Evolutionary conservation across 257 asterid genomes (phyloP), one percentile per base, ranked within the genome.

Genomic region (Solanum microdontum): DNA sequence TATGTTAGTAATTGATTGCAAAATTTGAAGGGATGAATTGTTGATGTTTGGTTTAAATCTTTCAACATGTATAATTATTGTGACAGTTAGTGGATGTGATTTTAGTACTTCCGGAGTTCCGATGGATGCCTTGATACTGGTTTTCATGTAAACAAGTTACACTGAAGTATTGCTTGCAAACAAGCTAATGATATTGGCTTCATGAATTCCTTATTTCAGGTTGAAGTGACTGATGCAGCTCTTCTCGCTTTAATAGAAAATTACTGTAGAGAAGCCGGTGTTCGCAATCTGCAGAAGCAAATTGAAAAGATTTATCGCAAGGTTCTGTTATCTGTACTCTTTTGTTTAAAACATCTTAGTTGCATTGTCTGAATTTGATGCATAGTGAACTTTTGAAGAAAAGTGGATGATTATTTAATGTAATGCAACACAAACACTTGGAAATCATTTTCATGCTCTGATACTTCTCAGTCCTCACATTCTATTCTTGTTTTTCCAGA

Each of bases 221-320:
- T 97, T 86, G 98, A 96, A 91, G 94, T 97, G 90, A 94, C 98
- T 68, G 94, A 95, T 92, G 88, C 96, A 69, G 98, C 99, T 84
- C 98, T 96, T 87, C 98, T 97, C 83, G 94, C 94, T 82, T 89
- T 97, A 90, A 95, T 96, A 64, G 99, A 97, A 91, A 96, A 93
- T 92, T 97, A 97, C 89, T 97, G 99, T 94, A 90, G 99, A 92
- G 99, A 97, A 93, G 98, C 99, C 4, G 99, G 99, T 80, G 99
- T 97, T 60, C 94, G 99, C 87, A 97, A 96, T 92, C 99, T 97
- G 91, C 99, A 97, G 89, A 97, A 97, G 97, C 99, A 97, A 89
- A 97, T 97, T 88, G 99, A 97, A 92, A 96, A 97, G 93, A 97
- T 97, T 88, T 97, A 97, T 85, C 92, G 99, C 89, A 97, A 97